A percentile compares a stretch with the other conserved stretches of the same genome.
phyloP scores from a whole-genome alignment of 208 protist genomes.

The Wallacemonas sp. region DNA sequence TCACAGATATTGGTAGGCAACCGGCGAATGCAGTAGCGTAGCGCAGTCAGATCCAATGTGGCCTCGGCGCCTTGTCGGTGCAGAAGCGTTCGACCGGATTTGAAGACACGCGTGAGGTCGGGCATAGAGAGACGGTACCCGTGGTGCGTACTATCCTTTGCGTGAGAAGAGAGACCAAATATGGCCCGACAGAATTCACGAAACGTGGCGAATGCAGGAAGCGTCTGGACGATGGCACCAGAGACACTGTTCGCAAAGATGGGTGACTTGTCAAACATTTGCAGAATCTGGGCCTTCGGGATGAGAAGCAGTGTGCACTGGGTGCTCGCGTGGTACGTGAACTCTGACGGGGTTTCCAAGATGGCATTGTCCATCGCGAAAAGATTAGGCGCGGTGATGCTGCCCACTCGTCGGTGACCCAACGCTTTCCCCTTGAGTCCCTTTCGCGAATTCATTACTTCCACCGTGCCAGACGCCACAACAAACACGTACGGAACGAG shows the following conservation, averaged over 20 bases:
- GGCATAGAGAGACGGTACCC: conserved; percentile 58
- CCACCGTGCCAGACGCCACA: conserved; percentile 70
- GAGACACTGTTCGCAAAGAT: conserved; percentile 83
- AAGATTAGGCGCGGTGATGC: conserved; percentile 67
- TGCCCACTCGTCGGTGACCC: conserved; percentile 75
- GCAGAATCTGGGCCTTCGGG: conserved; percentile 58
- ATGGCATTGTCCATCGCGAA: conserved; percentile 83
- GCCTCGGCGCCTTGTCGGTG: conserved; percentile 52
- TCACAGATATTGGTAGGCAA: conserved; percentile 63
- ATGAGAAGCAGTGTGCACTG: conserved; percentile 65
- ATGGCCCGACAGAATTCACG: conserved; percentile 71
- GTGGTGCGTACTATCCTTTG: conserved; percentile 20
- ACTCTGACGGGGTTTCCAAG: conserved; percentile 68
- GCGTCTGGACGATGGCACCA: conserved; percentile 59
- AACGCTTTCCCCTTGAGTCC: conserved; percentile 54
- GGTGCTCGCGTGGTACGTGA: conserved; percentile 78
- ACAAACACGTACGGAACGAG: conserved; percentile 78
- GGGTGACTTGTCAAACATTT: conserved; percentile 60
- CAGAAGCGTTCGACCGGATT: conserved; percentile 46
- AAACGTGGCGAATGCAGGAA: conserved; percentile 65
- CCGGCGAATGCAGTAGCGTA: conserved; percentile 61
- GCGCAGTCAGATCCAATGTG: conserved; percentile 62
- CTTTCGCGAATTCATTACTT: conserved; percentile 84
- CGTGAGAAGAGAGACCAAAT: conserved; percentile 57
- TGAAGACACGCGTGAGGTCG: conserved; percentile 48